These are phyloP conservation scores for Fusarium sarcochroum DNA, from an alignment of 2,329 filamentous ascomycete species.

Conservation along the genomic window DNA sequence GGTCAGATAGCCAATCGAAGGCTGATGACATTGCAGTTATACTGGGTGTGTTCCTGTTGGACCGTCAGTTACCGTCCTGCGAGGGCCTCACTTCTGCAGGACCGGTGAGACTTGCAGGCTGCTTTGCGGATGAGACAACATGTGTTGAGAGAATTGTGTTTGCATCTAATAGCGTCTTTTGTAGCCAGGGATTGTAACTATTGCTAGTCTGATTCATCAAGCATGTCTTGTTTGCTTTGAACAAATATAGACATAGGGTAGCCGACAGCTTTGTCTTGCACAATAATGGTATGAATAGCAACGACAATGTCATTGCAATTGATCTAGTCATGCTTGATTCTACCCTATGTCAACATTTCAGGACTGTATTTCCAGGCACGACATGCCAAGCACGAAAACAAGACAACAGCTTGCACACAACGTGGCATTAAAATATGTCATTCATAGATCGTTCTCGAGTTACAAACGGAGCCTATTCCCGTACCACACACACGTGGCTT, in stretches of 20 bases:
- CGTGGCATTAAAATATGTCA: conserved; percentile 45
- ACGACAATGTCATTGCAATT: not conserved
- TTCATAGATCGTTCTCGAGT: conserved; percentile 47
- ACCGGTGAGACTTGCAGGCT: conserved; percentile 27
- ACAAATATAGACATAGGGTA: no score
- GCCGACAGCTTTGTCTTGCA: no score
- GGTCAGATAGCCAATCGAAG: conserved; percentile 25
- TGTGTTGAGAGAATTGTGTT: not conserved
- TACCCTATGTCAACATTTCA: conserved; percentile 3
- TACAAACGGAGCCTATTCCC: conserved; percentile 39
- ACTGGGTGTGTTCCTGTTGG: conserved; percentile 40
- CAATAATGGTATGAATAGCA: no score
- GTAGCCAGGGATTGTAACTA: no score
- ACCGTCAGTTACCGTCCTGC: not conserved
- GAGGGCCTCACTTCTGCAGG: conserved; percentile 27
- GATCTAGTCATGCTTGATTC: not conserved
- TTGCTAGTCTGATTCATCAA: no score
- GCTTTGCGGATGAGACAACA: not conserved
- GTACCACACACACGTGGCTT: conserved; percentile 19
- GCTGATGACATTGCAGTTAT: conserved; percentile 15
- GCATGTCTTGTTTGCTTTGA: no score
- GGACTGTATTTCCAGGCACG: not conserved
- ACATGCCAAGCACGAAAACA: not conserved
- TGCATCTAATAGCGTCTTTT: not conserved
- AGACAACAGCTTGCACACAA: not conserved